Percentiles rank a stretch among this genome's conserved stretches.
phyloP scores from a whole-genome alignment of 805 yeast genomes.

The Naumovozyma castellii region DNA sequence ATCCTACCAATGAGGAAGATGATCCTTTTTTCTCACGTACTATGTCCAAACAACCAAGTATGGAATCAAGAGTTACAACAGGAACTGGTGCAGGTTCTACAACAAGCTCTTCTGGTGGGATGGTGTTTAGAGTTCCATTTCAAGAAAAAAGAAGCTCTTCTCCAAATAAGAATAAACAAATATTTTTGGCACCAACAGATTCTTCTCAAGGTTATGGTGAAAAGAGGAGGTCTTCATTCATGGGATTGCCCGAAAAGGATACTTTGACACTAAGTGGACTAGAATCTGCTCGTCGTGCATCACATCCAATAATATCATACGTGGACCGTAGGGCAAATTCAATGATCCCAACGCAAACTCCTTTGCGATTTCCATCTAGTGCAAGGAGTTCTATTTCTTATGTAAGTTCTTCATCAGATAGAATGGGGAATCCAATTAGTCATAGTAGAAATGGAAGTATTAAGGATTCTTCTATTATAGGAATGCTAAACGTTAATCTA shows the following conservation, averaged over 20 bases:
- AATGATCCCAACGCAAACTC: slow-evolving; percentile 1
- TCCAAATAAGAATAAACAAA: neutral
- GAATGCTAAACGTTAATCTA: slow-evolving; percentile 25
- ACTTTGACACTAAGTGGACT: neutral
- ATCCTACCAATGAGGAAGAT: slow-evolving; percentile 5
- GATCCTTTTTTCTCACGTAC: slow-evolving; percentile 13
- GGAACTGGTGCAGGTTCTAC: slow-evolving; percentile 11
- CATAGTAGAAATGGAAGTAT: slow-evolving; percentile 21
- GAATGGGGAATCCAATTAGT: slow-evolving; percentile 23
- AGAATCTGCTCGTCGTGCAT: slow-evolving; percentile 5
- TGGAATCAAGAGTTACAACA: slow-evolving; percentile 2
- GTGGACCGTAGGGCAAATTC: slow-evolving; percentile 1
- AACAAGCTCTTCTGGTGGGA: slow-evolving; percentile 28
- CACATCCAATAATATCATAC: slow-evolving; percentile 7
- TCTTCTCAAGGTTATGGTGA: slow-evolving; percentile 1
- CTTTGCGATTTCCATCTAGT: slow-evolving; percentile 3
- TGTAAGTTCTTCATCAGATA: slow-evolving; percentile 22
- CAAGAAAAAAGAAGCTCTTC: slow-evolving; percentile 36
- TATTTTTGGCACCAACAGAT: neutral
- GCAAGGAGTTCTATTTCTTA: slow-evolving; percentile 20
- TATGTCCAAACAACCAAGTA: neutral
- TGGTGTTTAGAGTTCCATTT: slow-evolving; percentile 57
- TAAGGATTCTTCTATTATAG: slow-evolving; percentile 14
- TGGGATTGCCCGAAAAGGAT: slow-evolving; percentile 5
- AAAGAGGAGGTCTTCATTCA: slow-evolving; percentile 17